Evolutionary conservation across 179 eudicot genomes (phyloP).

Genomic region (Gypsophila paniculata): DNA sequence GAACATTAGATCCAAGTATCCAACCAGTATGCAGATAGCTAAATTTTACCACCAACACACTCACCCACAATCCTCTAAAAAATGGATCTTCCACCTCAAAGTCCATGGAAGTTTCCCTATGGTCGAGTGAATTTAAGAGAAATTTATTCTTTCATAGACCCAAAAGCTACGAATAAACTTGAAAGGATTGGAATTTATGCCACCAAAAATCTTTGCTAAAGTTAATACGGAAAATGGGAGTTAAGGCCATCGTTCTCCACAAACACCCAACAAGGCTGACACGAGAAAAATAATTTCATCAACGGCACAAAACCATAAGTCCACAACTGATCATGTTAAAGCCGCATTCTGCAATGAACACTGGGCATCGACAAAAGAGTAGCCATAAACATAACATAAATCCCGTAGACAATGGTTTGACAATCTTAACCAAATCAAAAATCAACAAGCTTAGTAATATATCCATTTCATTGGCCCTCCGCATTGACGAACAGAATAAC

Average conservation of each 20-base stretch:
- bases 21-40: background rate
- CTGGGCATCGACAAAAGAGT: background rate
- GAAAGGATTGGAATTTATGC: background rate
- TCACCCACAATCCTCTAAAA: background rate
- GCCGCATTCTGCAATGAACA: background rate
- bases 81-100: background rate
- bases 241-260: conserved; percentile 1
- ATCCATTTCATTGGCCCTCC: background rate
- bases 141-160: background rate
- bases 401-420: background rate
- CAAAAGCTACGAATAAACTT: background rate
- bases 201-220: background rate
- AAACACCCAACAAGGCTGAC: background rate
- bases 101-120: background rate
- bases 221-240: background rate
- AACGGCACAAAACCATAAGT: background rate
- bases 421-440: background rate
- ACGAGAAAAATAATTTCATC: background rate
- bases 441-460: background rate
- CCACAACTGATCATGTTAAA: too few species aligned
- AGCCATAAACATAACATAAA: background rate
- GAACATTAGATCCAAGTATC: background rate
- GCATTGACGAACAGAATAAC: background rate
- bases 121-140: background rate
- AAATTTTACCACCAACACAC: background rate